Percentiles rank a stretch among this genome's conserved stretches.
These are phyloP conservation scores for Diaporthe citriasiana DNA, from an alignment of 2,329 filamentous ascomycete genomes.

Conservation along the genomic window DNA sequence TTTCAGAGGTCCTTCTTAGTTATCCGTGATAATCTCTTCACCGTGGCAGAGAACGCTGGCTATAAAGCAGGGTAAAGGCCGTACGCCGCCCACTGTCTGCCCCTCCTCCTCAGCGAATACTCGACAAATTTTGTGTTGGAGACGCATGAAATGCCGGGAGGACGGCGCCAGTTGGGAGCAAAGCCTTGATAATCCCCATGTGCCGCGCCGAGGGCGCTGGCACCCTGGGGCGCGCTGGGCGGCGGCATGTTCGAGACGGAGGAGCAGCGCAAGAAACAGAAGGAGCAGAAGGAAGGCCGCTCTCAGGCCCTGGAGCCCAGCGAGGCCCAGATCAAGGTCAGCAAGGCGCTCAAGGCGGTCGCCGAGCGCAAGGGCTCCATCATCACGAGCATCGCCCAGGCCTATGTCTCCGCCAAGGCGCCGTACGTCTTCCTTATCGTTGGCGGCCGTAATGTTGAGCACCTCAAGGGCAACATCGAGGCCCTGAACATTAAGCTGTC, in stretches of 20 bases:
- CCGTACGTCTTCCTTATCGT: slow-evolving; percentile 81
- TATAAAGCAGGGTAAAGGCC: no score
- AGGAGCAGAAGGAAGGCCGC: slow-evolving; percentile 52
- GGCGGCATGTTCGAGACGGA: slow-evolving; percentile 54
- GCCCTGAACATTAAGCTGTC: slow-evolving; percentile 72
- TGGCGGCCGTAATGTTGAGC: slow-evolving; percentile 77
- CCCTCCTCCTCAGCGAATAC: no score
- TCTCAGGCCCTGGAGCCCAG: slow-evolving; percentile 53
- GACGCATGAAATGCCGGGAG: no score
- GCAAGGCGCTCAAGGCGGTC: slow-evolving; percentile 64
- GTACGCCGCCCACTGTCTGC: no score
- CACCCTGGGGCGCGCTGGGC: slow-evolving; percentile 67
- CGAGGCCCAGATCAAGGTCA: slow-evolving; percentile 66
- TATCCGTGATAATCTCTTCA: no score
- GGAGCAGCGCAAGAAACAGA: slow-evolving; percentile 46
- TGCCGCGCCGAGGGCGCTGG: slow-evolving; percentile 68
- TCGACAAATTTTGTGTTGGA: no score
- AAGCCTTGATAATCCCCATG: slow-evolving; percentile 80
- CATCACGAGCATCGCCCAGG: slow-evolving; percentile 70
- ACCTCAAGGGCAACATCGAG: slow-evolving; percentile 78
- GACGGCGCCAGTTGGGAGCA: no score
- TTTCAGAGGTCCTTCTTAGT: no score
- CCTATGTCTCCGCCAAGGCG: slow-evolving; percentile 80
- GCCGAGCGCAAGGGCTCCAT: slow-evolving; percentile 58
- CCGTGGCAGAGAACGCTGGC: no score